Evolutionary conservation across 306 rosid species (phyloP).

Genomic region (Rosa rugosa): DNA sequence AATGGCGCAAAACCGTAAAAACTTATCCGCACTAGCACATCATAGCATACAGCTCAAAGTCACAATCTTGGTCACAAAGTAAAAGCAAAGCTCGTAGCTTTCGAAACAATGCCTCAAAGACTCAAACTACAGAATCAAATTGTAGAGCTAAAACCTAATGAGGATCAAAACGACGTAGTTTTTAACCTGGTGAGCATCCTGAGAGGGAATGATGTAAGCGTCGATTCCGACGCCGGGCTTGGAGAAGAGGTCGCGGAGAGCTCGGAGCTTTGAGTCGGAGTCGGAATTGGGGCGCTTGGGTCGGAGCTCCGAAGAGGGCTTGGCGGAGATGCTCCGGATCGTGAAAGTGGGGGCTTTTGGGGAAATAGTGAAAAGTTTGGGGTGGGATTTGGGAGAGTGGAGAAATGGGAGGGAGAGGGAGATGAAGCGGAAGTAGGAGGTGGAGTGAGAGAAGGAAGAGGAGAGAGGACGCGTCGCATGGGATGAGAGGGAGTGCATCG

Average conservation of each 20-base stretch:
- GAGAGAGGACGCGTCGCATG: constrained; percentile 36
- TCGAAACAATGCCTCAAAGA: background rate
- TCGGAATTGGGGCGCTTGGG: constrained; percentile 28
- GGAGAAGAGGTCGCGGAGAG: constrained; percentile 72
- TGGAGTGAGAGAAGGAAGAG: constrained; percentile 30
- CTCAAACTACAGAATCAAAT: background rate
- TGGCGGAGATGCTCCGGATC: constrained; percentile 54
- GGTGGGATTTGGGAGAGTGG: constrained; percentile 25
- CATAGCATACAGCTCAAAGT: background rate
- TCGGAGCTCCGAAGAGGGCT: constrained; percentile 67
- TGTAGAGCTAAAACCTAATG: background rate
- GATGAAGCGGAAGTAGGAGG: constrained; percentile 27
- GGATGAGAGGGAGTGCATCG: constrained; percentile 51
- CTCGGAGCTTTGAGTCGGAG: constrained; percentile 60
- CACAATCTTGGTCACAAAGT: background rate
- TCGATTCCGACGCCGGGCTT: constrained; percentile 60
- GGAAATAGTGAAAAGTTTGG: constrained; percentile 26
- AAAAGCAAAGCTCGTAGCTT: constrained; percentile 5
- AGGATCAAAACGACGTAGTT: background rate
- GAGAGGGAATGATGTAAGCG: constrained; percentile 88
- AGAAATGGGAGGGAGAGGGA: constrained; percentile 35
- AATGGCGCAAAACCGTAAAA: background rate
- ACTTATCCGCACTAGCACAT: background rate
- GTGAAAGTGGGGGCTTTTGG: constrained; percentile 25
- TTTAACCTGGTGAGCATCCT: constrained; percentile 92